Base-by-base conservation (phyloP, 2,329 filamentous ascomycete species). In the Ustilaginoidea virens region DNA sequence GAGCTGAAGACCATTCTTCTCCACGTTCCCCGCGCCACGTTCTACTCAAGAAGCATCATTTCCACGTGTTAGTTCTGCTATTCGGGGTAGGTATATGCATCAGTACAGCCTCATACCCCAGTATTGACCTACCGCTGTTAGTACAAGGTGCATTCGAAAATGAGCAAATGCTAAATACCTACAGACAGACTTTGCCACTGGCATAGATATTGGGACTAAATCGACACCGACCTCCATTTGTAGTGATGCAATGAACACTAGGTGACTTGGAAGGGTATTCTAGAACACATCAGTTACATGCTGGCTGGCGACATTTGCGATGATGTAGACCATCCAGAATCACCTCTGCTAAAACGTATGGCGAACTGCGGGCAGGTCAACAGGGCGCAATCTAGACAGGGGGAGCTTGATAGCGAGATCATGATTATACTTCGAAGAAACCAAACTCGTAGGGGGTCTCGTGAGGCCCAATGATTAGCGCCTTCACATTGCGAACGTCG, bases 181-280 rank as follows among this genome's bases (percentile, higher is more conserved):
- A 92, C 72, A 98, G 55, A 59, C 90, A 98, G 32, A 98, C 86
- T 55, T 87, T 92, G 27, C 90, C 90, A 28, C 61, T 72, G 1
- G 85, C 66, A 48, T 98, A 98, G 36, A 98, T 93, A 47, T 98
- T 98, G 4, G 90, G 90, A 45, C 94, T 94, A 61, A 96, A 96
- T 6, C 90, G 75, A 47, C 78, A 85, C 34, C 77, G 66, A 8
- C 87, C 87, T n/a, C 66, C 63, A 47, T 96, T 94, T 2, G 87
- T 98, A 0, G 90, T 96, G 23, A 75, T 66, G 16, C 79, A 76
- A 15, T 63, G 70, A 16, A 77, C 72, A 10, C 42, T 38, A 2
- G 73, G 73, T 1, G 71, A 66, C 40, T 72, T 75, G 27, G 67
- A 61, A 5, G 90, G 90, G 46, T 98, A 98, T 3, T 93, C 85